Base-by-base conservation (phyloP, 345 rosid species). In the Rhizophora apiculata region DNA sequence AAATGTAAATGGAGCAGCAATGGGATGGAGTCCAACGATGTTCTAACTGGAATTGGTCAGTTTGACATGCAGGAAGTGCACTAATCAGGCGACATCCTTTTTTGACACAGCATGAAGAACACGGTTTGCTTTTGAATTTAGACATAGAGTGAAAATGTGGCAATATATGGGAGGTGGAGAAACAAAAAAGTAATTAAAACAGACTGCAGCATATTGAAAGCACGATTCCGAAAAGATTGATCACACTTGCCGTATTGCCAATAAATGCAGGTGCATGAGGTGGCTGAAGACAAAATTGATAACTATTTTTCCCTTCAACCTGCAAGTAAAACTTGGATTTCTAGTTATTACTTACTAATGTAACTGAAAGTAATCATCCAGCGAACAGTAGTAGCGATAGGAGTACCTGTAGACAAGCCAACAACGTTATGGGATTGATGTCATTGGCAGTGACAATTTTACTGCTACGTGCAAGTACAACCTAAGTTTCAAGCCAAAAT, bases 251-350 rank as follows among this genome's bases (percentile, higher is more conserved):
- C 80, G 98, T 93, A 85, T 93, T 93, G 67, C 96, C 96, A 60
- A 93, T 84, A 73, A 90, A 93, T 69, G 98, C 89, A n/a, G 96
- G 92, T 68, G 88, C 88, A 80, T 83, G 74, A 21, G 92, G 89
- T 62, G 96, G 98, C 79, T 93, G 98, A 72, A 93, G 87, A 83
- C 85, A 88, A 72, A 93, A 93, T 64, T 93, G 98, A 72, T 90
- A 93, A 26, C 92, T 86, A 74, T 89, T 85, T 76, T 84, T 87
- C 49, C 97, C 97, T 85, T 88, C 96, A 65, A 81, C 76, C 92
- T 93, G 83, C 66, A 65, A 62, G 56, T 4, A 71, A 30, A 15
- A 31, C 48, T 69, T 52, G 62, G 61, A 22, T 5, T 48, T 43
- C 20, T 36, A 53, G 6, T 34, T 51, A 66, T 70, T 22, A 34